Base-by-base conservation (phyloP, 129 eudicot species). In the Glebionis coronaria region DNA sequence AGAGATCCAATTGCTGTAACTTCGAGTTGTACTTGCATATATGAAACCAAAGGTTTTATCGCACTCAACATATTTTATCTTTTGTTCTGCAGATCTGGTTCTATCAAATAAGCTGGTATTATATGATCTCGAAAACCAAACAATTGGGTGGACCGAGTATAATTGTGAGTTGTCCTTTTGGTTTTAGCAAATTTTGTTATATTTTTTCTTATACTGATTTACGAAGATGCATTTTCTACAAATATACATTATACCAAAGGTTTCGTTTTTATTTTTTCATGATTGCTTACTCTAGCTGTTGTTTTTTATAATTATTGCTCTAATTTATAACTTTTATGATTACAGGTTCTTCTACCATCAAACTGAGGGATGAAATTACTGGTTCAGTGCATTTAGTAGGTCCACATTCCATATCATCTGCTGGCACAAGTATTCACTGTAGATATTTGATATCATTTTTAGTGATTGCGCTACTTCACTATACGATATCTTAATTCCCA, bases 321-420 rank as follows among this genome's bases (percentile, higher is more conserved):
- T 2, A 8, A 8, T 62, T 2, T 16, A 20, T 19, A 38, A 25
- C 11, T 21, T 51, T 28, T 20, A 38, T 73, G 72, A 59, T 71
- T 56, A 62, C 95, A 88, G 95, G 95, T 52, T 88, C 95, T 46
- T 88, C 95, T 6, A 84, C 81, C 82, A 88, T 88, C 40, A 68
- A 84, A 62, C 31, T 88, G 47, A 84, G 83, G 82, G 90, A 88
- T 63, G 95, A 88, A 51, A 75, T 79, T 12, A 88, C 90, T 27
- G 95, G 95, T 35, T 84, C 90, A 11, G 90, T 88, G 61, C 95
- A 88, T 77, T 76, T 88, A 77, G 95, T 88, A 67, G 95, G 95
- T 21, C 84, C 90, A 10, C 95, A 80, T 72, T 84, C 76, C 49
- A 66, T 87, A 53, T 69, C 87, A 9, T 71, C 78, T 69, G 76